These are phyloP conservation scores for Trypanosomatidae sp. DNA, from an alignment of 208 protist species.

Conservation along the genomic window DNA sequence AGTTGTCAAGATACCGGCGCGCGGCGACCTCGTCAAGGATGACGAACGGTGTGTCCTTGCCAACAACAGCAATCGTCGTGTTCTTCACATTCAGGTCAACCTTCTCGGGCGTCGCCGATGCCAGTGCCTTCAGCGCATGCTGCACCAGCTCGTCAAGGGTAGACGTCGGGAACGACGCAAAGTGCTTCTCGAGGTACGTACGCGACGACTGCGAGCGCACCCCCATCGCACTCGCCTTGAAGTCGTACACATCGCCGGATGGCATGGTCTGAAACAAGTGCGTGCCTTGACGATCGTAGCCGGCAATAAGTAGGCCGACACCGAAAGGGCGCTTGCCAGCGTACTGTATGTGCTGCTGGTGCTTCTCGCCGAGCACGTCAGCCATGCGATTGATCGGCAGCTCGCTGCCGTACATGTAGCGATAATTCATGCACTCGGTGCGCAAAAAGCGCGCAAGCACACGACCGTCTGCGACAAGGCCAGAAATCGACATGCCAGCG, in stretches of 20 bases:
- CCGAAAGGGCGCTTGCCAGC: slow-evolving; percentile 95
- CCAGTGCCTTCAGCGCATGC: slow-evolving; percentile 89
- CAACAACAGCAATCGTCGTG: slow-evolving; percentile 87
- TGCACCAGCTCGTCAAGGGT: slow-evolving; percentile 83
- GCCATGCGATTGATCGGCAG: slow-evolving; percentile 67
- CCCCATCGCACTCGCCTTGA: slow-evolving; percentile 97
- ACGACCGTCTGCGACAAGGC: slow-evolving; percentile 96
- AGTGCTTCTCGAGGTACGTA: slow-evolving; percentile 99
- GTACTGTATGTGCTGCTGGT: slow-evolving; percentile 96
- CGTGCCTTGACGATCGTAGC: slow-evolving; percentile 87
- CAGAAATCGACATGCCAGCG: slow-evolving; percentile 96
- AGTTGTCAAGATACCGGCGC: slow-evolving; percentile 75
- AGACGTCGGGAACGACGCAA: slow-evolving; percentile 82
- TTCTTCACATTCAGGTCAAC: slow-evolving; percentile 89
- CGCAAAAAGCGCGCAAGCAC: slow-evolving; percentile 91
- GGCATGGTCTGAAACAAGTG: slow-evolving; percentile 95
- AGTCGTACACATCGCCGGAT: slow-evolving; percentile 97
- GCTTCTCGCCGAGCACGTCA: slow-evolving; percentile 85
- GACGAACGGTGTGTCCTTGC: slow-evolving; percentile 75
- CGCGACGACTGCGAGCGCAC: slow-evolving; percentile 95
- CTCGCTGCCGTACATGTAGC: slow-evolving; percentile 83
- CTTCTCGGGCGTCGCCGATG: slow-evolving; percentile 81
- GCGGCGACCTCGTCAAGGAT: slow-evolving; percentile 76
- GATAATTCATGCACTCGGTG: slow-evolving; percentile 96
- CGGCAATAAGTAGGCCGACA: slow-evolving; percentile 98